Evolutionary conservation across 2,329 filamentous ascomycete species (phyloP).

Genomic region (Thielaviopsis punctulata): DNA sequence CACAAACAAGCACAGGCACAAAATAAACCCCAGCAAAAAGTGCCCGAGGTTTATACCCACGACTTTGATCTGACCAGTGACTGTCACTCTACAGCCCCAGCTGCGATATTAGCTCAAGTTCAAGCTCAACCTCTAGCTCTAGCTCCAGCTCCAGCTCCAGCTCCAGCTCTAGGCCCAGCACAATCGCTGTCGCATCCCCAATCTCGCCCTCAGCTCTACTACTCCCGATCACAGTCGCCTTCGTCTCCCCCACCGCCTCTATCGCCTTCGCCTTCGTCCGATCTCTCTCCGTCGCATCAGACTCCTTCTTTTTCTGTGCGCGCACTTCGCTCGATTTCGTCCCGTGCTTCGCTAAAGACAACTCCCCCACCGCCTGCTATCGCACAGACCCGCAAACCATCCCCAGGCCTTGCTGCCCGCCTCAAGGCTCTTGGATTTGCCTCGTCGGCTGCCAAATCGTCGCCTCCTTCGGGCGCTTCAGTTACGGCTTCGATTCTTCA

Average conservation of each 20-base stretch:
- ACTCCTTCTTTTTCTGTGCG: conserved; percentile 12
- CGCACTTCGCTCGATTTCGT: conserved; percentile 13
- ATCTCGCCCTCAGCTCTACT: background rate
- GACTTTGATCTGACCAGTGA: background rate
- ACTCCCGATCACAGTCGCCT: conserved; percentile 6
- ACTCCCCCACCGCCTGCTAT: conserved; percentile 16
- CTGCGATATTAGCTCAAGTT: no score
- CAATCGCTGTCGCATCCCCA: background rate
- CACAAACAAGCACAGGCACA: no score
- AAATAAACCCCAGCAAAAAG: background rate
- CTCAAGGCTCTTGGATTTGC: conserved; percentile 48
- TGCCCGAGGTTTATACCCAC: background rate
- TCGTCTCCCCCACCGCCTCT: conserved; percentile 9
- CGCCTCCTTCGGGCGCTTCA: conserved; percentile 17
- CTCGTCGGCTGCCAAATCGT: conserved; percentile 13
- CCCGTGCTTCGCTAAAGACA: conserved; percentile 14
- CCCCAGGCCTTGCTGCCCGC: conserved; percentile 46
- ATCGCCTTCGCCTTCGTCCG: conserved; percentile 3
- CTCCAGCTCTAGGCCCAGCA: background rate
- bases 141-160: no score
- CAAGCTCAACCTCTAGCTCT: background rate
- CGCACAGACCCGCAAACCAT: conserved; percentile 35
- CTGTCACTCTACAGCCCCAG: background rate
- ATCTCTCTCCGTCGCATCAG: background rate
- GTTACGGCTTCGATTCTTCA: conserved; percentile 15